These are phyloP conservation scores for Fusarium tanahbumbuense DNA, from an alignment of 2,329 filamentous ascomycete genomes.

Conservation along the genomic window DNA sequence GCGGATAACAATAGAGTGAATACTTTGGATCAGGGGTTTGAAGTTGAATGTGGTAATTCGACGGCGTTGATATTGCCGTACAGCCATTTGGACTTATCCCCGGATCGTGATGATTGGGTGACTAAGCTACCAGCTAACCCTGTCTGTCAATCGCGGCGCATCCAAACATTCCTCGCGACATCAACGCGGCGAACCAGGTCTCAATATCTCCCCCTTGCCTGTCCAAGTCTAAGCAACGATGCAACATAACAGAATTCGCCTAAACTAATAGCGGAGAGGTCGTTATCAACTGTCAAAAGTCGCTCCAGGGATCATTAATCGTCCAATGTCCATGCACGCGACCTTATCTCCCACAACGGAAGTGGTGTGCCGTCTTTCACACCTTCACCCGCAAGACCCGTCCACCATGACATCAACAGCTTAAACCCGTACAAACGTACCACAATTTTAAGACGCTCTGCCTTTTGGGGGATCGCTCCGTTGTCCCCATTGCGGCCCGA, in stretches of 20 bases:
- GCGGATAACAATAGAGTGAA: too few species aligned
- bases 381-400: background rate
- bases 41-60: background rate
- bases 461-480: slow-evolving; percentile 32
- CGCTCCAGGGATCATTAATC: slow-evolving; percentile 1
- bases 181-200: background rate
- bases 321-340: slow-evolving; percentile 24
- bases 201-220: too few species aligned
- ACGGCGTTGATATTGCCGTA: background rate
- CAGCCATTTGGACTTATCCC: background rate
- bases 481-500: slow-evolving; percentile 39
- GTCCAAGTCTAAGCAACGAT: background rate
- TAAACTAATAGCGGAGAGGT: slow-evolving; percentile 1
- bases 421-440: slow-evolving; percentile 25
- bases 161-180: slow-evolving; percentile 4
- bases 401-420: slow-evolving; percentile 37
- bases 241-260: background rate
- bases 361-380: slow-evolving; percentile 30
- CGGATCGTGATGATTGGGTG: background rate
- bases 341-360: slow-evolving; percentile 31
- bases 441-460: slow-evolving; percentile 27
- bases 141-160: background rate
- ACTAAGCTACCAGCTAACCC: background rate
- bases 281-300: background rate
- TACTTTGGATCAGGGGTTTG: background rate